Evolutionary conservation across 805 yeast genomes (phyloP), one percentile per base, ranked within the genome.

Genomic region (Yarrowia sp.): DNA sequence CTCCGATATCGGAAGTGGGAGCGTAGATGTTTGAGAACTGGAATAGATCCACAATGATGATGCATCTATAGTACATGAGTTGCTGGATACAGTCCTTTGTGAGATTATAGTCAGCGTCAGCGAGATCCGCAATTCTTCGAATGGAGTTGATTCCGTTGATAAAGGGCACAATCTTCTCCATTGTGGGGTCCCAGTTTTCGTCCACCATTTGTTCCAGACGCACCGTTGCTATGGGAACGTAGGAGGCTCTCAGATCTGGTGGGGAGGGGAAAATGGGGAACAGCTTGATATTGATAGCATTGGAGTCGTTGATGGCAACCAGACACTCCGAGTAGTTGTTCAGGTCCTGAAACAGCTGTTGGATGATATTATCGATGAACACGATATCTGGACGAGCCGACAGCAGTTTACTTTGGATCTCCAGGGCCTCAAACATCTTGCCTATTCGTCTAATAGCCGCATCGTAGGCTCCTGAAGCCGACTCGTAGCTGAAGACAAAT

Each of bases 111-210:
- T 92, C 96, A 44, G 97, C 89, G 73, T 90, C 87, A 1, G 97
- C 91, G 64, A 92, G 77, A 64, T 86, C 85, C 19, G 97, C 86
- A 44, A 96, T 94, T 67, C 84, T 83, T 43, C 86, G 82, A 19
- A 95, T 86, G 7, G 95, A 90, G 75, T 94, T 94, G 60, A 92
- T 82, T 1, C 99, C 99, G 73, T 95, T 86, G 61, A 95, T 91
- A 71, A 82, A 89, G 0, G 97, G 97, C 12, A 91, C 78, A 30
- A 95, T 90, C 72, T 90, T 88, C 55, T 92, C 81, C 95, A 95
- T 89, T 1, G 98, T 94, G 1, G 98, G 98, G 77, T 95, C 99
- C 98, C 99, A 95, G 73, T 90, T 89, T 9, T 90, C 89, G 76
- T 95, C 99, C 50, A 91, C 87, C 70, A 95, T 81, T 44, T 84